These are phyloP conservation scores for Penicillium daleae DNA, from an alignment of 495 filamentous ascomycete species.

Conservation along the genomic window DNA sequence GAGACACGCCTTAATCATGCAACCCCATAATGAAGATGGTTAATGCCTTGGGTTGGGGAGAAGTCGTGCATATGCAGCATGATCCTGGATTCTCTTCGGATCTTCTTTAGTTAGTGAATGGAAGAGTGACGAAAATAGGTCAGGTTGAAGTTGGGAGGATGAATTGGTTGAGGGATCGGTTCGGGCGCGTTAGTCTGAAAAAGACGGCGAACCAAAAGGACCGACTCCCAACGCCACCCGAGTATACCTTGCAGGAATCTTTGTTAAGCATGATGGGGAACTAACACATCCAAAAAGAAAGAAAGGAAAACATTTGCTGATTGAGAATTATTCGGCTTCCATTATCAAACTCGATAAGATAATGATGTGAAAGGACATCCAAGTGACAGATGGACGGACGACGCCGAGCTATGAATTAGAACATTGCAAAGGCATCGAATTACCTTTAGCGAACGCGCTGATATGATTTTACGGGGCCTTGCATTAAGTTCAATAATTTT, in stretches of 20 bases:
- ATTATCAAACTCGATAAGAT: no score
- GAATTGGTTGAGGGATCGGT: neutral
- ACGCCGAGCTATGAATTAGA: no score
- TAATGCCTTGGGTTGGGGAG: neutral
- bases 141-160: neutral
- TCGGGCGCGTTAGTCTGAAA: neutral
- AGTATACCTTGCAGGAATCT: neutral
- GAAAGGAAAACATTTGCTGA: no score
- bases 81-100: neutral
- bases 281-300: neutral
- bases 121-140: neutral
- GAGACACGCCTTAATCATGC: slow-evolving; percentile 9
- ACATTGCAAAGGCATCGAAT: no score
- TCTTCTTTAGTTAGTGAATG: neutral
- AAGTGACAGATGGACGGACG: no score
- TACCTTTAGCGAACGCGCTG: no score
- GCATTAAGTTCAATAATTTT: no score
- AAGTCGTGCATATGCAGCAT: slow-evolving; percentile 16
- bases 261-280: neutral
- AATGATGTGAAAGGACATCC: no score
- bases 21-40: slow-evolving; percentile 1
- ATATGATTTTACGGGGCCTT: no score
- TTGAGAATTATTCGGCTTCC: no score
- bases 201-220: neutral
- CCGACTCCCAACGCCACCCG: neutral